Percentiles rank a stretch among this genome's conserved stretches.
phyloP scores from a whole-genome alignment of 1,284 basidiomycete genomes.

The Puccinia horiana region DNA sequence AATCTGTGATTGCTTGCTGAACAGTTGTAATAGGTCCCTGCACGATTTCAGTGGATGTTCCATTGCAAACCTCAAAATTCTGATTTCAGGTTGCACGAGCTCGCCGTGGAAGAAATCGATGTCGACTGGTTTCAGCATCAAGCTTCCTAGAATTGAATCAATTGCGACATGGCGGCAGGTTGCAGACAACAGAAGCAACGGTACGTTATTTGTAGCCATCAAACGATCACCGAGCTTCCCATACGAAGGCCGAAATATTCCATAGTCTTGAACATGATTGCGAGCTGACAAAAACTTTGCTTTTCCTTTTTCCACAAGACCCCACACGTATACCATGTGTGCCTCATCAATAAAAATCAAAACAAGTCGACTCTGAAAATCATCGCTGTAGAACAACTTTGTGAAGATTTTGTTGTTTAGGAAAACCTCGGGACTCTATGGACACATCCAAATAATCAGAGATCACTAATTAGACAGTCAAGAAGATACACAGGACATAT shows the following conservation, averaged over 20 bases:
- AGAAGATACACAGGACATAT: background rate
- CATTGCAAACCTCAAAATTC: too few relatives aligned
- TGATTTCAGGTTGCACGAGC: too few relatives aligned
- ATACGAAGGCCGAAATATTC: background rate
- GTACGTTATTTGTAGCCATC: slow-evolving; percentile 5
- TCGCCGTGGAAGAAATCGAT: background rate
- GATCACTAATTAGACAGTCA: background rate
- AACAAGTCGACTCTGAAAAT: background rate
- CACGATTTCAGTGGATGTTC: too few relatives aligned
- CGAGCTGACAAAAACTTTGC: background rate
- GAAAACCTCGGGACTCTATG: background rate
- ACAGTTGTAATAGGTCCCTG: too few relatives aligned
- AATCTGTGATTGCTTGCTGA: too few relatives aligned
- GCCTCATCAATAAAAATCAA: background rate
- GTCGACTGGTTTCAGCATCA: background rate
- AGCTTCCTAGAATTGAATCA: background rate
- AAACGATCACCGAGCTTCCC: background rate
- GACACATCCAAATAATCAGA: background rate
- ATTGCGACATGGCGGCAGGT: slow-evolving; percentile 1
- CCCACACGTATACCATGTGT: too few relatives aligned
- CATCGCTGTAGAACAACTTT: background rate
- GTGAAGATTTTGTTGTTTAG: background rate
- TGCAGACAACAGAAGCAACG: slow-evolving; percentile 3
- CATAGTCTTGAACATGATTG: background rate
- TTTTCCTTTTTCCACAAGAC: background rate